Base-by-base conservation (phyloP, 2,329 filamentous ascomycete genomes). In the Cladophialophora yegresii region DNA sequence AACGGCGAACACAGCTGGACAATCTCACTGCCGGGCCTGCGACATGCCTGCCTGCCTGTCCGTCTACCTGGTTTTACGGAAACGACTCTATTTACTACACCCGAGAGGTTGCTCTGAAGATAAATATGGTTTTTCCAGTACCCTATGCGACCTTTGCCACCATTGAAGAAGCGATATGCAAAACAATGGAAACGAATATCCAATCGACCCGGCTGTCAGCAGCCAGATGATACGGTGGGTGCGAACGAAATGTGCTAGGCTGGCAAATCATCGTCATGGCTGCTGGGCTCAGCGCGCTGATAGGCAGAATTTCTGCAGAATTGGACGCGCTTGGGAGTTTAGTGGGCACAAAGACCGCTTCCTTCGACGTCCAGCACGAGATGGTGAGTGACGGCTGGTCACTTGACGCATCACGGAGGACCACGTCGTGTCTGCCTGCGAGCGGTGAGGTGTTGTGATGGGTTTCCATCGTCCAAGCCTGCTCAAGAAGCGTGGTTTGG, bases 361-460 rank as follows among this genome's bases (percentile, higher is more conserved):
- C 57, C 57, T 53, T 51, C 47, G 22, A 50, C 12, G 2, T 32
- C 49, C 57, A 59, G 47, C 57, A 13, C 22, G 33, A 54, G 20
- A 12, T 26, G 22, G 16, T 12, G 32, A 22, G 28, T 23, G 55
- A 22, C 56, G 54, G 66, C 56, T 33, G 16, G 49, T 43, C 50
- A 43, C 26, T 12, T 51, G 26, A 67, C 57, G 62, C 59, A 64
- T 68, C 16, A 61, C 50, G 58, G 33, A 20, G 50, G 55, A 49
- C 62, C 65, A 64, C 62, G 62, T 67, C 45, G 61, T 45, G 51
- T 22, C 23, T 23, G 33, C 20, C 43, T 20, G 57, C 56, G 61
- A 56, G 66, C 60, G 66, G 66, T 68, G 66, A 65, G 58, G 30
- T 40, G 49, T 22, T 63, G 61, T 66, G 61, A 63, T 64, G 64